Conservation (phyloP, 2,329 filamentous ascomycete genomes). For the Monosporascus sp. region DNA sequence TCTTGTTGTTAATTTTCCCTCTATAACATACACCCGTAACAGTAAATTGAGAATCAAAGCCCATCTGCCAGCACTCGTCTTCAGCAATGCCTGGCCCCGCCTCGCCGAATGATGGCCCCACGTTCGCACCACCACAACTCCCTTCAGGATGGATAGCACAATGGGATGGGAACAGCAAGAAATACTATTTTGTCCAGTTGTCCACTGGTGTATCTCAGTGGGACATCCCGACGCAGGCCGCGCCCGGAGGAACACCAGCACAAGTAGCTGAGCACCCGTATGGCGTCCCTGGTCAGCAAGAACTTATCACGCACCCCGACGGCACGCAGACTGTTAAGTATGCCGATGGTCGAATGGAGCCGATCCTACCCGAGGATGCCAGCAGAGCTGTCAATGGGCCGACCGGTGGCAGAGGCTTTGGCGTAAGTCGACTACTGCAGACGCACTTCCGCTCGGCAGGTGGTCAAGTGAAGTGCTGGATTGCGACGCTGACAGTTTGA, state of each 20-base stretch:
- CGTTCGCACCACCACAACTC: slow-evolving; percentile 52
- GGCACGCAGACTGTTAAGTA: slow-evolving; percentile 57
- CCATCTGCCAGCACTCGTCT: slow-evolving; percentile 14
- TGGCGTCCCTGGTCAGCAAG: slow-evolving; percentile 43
- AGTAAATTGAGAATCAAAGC: slow-evolving; percentile 5
- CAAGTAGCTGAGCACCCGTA: slow-evolving; percentile 56
- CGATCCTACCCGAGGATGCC: slow-evolving; percentile 45
- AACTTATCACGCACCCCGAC: slow-evolving; percentile 58
- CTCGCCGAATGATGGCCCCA: slow-evolving; percentile 55
- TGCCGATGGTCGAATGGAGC: slow-evolving; percentile 56
- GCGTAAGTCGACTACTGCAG: slow-evolving; percentile 44
- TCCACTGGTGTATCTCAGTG: slow-evolving; percentile 68
- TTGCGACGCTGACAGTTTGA: slow-evolving; percentile 17
- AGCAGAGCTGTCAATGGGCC: slow-evolving; percentile 46
- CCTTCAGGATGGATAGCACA: slow-evolving; percentile 65
- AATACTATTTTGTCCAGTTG: slow-evolving; percentile 69
- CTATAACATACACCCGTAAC: too few species aligned
- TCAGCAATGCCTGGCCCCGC: slow-evolving; percentile 48
- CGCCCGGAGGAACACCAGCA: slow-evolving; percentile 55
- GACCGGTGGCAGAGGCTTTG: slow-evolving; percentile 56
- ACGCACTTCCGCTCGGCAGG: slow-evolving; percentile 3
- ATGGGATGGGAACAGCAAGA: slow-evolving; percentile 59
- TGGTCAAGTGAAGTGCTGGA: slow-evolving; percentile 8
- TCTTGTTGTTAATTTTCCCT: too few species aligned
- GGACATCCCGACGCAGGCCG: slow-evolving; percentile 64